These are phyloP conservation scores for Hypoxylon lenormandii DNA, from an alignment of 495 filamentous ascomycete species.

Conservation along the genomic window DNA sequence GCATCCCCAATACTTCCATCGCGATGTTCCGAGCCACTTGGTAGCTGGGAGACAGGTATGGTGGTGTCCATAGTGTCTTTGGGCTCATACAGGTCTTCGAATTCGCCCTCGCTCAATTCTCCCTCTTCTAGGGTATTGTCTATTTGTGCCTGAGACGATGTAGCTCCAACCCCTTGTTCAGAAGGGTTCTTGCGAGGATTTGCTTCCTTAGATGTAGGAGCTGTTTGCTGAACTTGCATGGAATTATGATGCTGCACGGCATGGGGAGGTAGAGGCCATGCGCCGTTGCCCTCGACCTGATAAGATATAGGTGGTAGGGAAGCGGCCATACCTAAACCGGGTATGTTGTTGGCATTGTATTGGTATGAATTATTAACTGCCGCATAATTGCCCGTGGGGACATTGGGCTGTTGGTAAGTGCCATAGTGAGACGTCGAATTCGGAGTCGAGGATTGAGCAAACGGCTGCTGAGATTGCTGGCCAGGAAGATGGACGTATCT, in stretches of 20 bases:
- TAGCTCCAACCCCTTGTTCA: neutral
- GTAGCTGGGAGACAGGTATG: slow-evolving; percentile 28
- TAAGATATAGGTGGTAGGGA: slow-evolving; percentile 23
- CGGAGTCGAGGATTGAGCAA: slow-evolving; percentile 38
- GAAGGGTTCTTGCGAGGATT: neutral
- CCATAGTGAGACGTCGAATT: slow-evolving; percentile 37
- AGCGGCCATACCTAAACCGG: slow-evolving; percentile 55
- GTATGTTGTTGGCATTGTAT: slow-evolving; percentile 57
- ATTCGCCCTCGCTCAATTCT: slow-evolving; percentile 76
- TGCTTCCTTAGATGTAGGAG: slow-evolving; percentile 14
- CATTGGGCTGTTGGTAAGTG: slow-evolving; percentile 21
- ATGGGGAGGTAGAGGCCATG: slow-evolving; percentile 34
- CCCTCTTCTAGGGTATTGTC: slow-evolving; percentile 71
- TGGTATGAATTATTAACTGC: slow-evolving; percentile 53
- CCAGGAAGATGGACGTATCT: slow-evolving; percentile 52
- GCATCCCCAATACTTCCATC: slow-evolving; percentile 43
- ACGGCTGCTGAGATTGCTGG: slow-evolving; percentile 42
- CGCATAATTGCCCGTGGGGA: slow-evolving; percentile 38
- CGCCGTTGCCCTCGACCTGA: slow-evolving; percentile 8
- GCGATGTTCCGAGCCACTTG: slow-evolving; percentile 24
- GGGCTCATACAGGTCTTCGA: slow-evolving; percentile 62
- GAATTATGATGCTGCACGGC: slow-evolving; percentile 4
- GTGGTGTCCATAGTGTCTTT: slow-evolving; percentile 27
- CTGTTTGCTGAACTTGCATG: slow-evolving; percentile 10
- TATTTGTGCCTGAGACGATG: slow-evolving; percentile 8